Evolutionary conservation across 2,329 filamentous ascomycete genomes (phyloP), one percentile per base, ranked within the genome.

Genomic region (Fusarium burgessii): DNA sequence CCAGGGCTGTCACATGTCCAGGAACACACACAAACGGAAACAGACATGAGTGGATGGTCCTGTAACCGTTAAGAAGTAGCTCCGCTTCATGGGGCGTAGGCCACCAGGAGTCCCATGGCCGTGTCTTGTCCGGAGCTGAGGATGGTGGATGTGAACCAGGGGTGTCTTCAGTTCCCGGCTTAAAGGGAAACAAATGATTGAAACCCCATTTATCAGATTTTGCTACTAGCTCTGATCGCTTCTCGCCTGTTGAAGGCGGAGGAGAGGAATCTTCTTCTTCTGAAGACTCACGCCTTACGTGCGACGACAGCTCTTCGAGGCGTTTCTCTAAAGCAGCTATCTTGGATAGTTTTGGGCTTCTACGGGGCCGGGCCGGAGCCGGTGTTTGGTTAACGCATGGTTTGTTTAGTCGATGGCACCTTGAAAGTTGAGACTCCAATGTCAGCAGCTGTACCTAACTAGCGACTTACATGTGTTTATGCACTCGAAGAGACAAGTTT

Each of bases 261-360:
- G 55, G 43, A 15, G 57, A 35, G 18, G 74, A 55, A 29, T 58
- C 41, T 35, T 62, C 46, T 35, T 62, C 46, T 42, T 57, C 56
- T 11, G 70, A 56, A 14, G 70, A 73, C 29, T 74, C 72, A 13
- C 74, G 74, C 29, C 82, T 80, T 43, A 86, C 80, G 52, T 84
- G 82, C 3, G 82, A 83, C 5, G 84, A 85, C 59, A 87, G 78
- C 74, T 86, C 83, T 63, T 86, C 81, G 2, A 87, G 80, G 2
- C 85, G 80, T 74, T 83, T 84, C 76, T 87, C 85, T 14, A 87
- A 80, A 76, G 86, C 84, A 20, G 85, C 82, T 42, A 87, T 84
- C 49, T 84, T 79, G 20, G 84, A 86, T 18, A 84, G 79, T 76
- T 84, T 85, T 43, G 82, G 80, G 23, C 80, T 79, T 74, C 83